Evolutionary conservation across 306 rosid species (phyloP).

Genomic region (Quercus aquifolioides): DNA sequence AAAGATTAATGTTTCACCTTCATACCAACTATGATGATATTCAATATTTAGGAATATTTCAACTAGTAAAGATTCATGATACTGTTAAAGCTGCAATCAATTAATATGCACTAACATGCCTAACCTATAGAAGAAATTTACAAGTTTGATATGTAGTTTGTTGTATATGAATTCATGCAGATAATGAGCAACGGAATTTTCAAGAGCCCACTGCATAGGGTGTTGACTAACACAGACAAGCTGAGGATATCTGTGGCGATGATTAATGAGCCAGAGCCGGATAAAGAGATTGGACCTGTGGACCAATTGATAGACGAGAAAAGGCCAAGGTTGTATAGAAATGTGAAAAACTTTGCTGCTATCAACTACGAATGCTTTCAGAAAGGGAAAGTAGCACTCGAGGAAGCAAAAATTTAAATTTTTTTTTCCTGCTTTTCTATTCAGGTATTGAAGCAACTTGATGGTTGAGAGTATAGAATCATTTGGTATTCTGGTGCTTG

Average conservation of each 20-base stretch:
- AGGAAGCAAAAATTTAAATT: not conserved
- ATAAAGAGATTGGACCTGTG: constrained; percentile 48
- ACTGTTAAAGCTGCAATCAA: not conserved
- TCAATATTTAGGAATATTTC: too few relatives aligned
- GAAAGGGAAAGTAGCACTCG: constrained; percentile 48
- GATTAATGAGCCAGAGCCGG: constrained; percentile 42
- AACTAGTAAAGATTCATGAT: too few relatives aligned
- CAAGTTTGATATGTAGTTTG: too few relatives aligned
- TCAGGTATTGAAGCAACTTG: too few relatives aligned
- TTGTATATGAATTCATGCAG: constrained; percentile 15
- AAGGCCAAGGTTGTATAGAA: constrained; percentile 37
- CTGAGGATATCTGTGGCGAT: constrained; percentile 44
- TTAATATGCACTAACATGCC: too few relatives aligned
- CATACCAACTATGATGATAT: too few relatives aligned
- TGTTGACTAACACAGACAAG: constrained; percentile 38
- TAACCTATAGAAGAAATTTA: too few relatives aligned
- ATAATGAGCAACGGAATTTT: constrained; percentile 50
- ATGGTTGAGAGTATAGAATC: too few relatives aligned
- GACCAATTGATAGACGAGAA: constrained; percentile 30
- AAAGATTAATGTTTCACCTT: too few relatives aligned
- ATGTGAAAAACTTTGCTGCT: constrained; percentile 35
- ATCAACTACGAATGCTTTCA: constrained; percentile 45
- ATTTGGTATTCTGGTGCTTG: too few relatives aligned
- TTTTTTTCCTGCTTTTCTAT: not conserved
- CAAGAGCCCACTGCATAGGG: constrained; percentile 49